Evolutionary conservation across 1,284 basidiomycete species (phyloP).

Genomic region (Marasmius fiardii): DNA sequence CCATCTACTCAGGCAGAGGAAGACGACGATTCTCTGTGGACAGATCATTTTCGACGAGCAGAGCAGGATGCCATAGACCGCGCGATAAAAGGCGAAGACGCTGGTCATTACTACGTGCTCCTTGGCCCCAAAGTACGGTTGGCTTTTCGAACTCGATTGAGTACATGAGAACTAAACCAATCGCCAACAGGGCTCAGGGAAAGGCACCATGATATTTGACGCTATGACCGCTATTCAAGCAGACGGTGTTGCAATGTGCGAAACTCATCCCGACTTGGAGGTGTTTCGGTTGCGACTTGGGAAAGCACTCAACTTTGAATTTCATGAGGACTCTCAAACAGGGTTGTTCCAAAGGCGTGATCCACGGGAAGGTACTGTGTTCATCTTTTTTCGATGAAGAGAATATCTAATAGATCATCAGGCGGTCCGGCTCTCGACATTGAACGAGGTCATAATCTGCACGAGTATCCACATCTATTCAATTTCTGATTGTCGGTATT

Average conservation of each 20-base stretch:
- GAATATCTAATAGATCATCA: slow-evolving; percentile 18
- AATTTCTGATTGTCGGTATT: slow-evolving; percentile 1
- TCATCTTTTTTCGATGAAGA: background rate
- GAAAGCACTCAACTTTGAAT: slow-evolving; percentile 78
- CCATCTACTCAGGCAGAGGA: slow-evolving; percentile 17
- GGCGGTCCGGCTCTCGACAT: slow-evolving; percentile 80
- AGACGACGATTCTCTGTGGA: slow-evolving; percentile 40
- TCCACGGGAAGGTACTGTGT: slow-evolving; percentile 66
- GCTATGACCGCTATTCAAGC: slow-evolving; percentile 73
- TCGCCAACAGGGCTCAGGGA: slow-evolving; percentile 49
- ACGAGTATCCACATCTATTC: background rate
- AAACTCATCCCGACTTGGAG: slow-evolving; percentile 53
- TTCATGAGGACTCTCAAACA: slow-evolving; percentile 77
- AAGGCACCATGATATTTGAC: slow-evolving; percentile 81
- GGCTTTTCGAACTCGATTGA: background rate
- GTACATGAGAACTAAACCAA: slow-evolving; percentile 1
- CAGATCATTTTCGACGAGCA: slow-evolving; percentile 60
- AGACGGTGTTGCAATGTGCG: slow-evolving; percentile 51
- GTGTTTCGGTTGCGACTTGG: slow-evolving; percentile 82
- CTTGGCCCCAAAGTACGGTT: slow-evolving; percentile 67
- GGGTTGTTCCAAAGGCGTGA: slow-evolving; percentile 79
- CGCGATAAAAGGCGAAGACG: slow-evolving; percentile 71
- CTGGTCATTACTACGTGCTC: slow-evolving; percentile 73
- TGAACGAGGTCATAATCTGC: slow-evolving; percentile 60
- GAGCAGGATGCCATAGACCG: slow-evolving; percentile 77